Base-by-base conservation (phyloP, 1,284 basidiomycete genomes). In the Polyporus tsugae region DNA sequence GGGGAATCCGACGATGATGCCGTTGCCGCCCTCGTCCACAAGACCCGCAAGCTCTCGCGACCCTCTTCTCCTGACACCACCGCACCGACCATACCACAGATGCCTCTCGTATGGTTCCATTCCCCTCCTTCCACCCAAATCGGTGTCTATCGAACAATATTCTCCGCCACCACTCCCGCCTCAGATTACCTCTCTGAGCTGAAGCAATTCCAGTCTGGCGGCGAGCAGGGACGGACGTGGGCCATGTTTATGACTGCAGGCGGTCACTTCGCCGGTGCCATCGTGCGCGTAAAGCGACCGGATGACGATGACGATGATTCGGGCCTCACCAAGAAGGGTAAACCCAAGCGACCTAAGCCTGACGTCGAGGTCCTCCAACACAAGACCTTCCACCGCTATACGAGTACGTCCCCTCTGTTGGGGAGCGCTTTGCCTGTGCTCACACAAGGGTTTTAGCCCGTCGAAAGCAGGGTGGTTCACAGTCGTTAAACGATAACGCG, bases 311-410 rank as follows among this genome's bases (percentile, higher is more conserved):
- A 84, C 49, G 82, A 82, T 35, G 80, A 85, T 44, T 81, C 80
- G 36, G 78, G 70, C 41, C 77, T 78, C 42, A 85, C 82, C 64
- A 86, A 84, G 75, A 89, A 84, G 70, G 87, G 89, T 70, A 91
- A 89, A 73, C 85, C 84, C 71, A 89, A 81, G 79, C 90, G 80
- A 71, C 84, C 87, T 0, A 90, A 86, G 73, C 83, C 89, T 3
- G 90, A 93, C 62, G 89, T 91, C 2, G 91, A 97, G 75, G 88
- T 99, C 2, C 76, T 99, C 53, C 86, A 87, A 69, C 95, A 98
- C 78, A 99, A 99, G 82, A 99, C 98, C 0, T 99, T 99, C 80
- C 98, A 99, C 80, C 91, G 98, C 7, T 99, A 99, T 80, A 99
- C 98, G 0, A 99, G 96, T 97, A 69, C 69, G 88, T 66, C 25